Evolutionary conservation across 169 alveolate genomes (phyloP), one percentile per base, ranked within the genome.

Genomic region (Eimeria praecox): DNA sequence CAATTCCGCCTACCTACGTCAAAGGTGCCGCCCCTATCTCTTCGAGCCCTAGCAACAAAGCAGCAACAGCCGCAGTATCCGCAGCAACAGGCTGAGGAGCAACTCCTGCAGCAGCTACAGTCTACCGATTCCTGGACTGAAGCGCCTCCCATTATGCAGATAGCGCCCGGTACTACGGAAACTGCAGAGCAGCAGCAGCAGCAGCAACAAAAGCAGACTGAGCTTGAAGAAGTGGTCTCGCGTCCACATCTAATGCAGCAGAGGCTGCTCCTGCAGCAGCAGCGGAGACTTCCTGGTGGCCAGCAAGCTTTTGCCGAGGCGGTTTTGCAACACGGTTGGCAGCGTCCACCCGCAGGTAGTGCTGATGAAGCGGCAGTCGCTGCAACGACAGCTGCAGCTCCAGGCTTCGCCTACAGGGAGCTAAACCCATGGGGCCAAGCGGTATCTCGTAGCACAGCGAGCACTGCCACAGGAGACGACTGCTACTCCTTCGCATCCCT

Each of bases 391-490:
- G 94, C 94, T 24, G 66, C 94, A 42, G 94, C 94, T 5, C 71
- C 94, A 24, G 64, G 94, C 24, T 87, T 64, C 92, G 54, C 75
- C 40, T 87, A 87, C 83, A 87, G 94, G 52, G 94, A 87, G 59
- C 82, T 87, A 14, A 87, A 62, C 66, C 64, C 94, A 5, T 87
- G 94, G 94, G 83, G 94, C 49, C 94, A 87, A 44, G 94, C 94
- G 4, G 94, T 87, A 30, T 87, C 94, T 35, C 94, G 94, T 14
- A 87, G 94, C 94, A 87, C 94, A 87, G 94, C 94, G 69, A 87
- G 94, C 66, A 87, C 94, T 10, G 94, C 94, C 66, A 87, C 94
- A 59, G 94, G 94, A 38, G 94, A 87, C 64, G 94, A 87, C 78
- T 59, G 94, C 78, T 87, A 87, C 44, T 40, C 94, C 3, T 62